These are phyloP conservation scores for Colletotrichum incanum DNA, from an alignment of 2,329 filamentous ascomycete genomes.

Conservation along the genomic window DNA sequence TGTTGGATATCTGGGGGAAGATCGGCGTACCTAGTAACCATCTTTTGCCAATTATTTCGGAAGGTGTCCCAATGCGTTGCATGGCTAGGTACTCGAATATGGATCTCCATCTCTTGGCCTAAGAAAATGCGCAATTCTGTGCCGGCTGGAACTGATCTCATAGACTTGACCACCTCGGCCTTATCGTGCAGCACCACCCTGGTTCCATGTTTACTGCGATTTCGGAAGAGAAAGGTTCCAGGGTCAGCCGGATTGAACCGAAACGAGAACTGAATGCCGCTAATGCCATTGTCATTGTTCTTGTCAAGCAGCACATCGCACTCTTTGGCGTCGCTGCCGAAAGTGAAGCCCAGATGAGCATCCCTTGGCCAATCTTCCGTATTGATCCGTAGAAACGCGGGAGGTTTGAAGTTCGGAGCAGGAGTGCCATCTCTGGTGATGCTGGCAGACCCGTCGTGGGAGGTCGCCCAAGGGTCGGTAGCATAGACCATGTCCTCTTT, in stretches of 20 bases:
- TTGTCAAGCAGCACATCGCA: neutral
- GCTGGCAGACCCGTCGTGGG: neutral
- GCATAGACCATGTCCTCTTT: neutral
- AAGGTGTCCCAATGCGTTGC: neutral
- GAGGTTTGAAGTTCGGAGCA: neutral
- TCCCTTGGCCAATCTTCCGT: neutral
- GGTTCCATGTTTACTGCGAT: neutral
- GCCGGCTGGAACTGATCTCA: neutral
- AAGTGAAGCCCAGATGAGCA: neutral
- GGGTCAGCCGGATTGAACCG: neutral
- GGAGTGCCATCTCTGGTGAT: neutral
- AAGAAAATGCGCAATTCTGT: neutral
- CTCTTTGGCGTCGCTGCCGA: neutral
- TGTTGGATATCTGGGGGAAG: neutral
- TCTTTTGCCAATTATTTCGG: neutral
- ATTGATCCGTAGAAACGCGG: neutral
- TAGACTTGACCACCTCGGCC: neutral
- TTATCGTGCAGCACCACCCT: neutral
- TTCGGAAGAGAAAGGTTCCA: neutral
- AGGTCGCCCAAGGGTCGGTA: neutral
- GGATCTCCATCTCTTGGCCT: neutral
- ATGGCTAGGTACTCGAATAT: neutral
- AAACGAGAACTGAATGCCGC: neutral
- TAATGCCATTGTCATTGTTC: neutral
- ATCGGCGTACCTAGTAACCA: neutral